Evolutionary conservation across 2,329 filamentous ascomycete species (phyloP).

Genomic region (Xylaria sp.): DNA sequence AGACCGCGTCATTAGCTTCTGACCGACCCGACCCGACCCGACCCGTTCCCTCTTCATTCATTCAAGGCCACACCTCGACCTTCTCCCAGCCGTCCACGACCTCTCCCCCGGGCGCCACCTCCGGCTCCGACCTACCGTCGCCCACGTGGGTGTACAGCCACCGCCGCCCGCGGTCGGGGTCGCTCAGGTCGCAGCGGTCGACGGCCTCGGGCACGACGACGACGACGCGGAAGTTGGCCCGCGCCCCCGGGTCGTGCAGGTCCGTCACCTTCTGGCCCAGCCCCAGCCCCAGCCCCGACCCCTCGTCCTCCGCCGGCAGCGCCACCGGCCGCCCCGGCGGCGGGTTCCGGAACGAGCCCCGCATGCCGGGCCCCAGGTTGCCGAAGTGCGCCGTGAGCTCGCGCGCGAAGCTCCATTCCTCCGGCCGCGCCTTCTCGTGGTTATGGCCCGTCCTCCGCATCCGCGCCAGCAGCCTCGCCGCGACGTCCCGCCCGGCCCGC

Average conservation of each 20-base stretch:
- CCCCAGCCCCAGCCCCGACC: constrained; percentile 47
- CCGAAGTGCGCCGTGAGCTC: constrained; percentile 90
- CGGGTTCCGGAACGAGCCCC: constrained; percentile 75
- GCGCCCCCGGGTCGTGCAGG: constrained; percentile 69
- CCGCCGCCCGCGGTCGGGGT: constrained; percentile 64
- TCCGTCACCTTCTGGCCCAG: constrained; percentile 69
- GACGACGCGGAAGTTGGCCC: constrained; percentile 80
- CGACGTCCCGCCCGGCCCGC: constrained; percentile 59
- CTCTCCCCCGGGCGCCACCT: constrained; percentile 36
- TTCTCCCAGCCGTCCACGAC: constrained; percentile 63
- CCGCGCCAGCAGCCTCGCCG: constrained; percentile 60
- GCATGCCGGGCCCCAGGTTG: constrained; percentile 79
- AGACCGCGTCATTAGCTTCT: too few species aligned
- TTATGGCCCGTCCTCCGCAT: constrained; percentile 71
- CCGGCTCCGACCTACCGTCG: constrained; percentile 38
- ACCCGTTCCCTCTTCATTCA: neutral
- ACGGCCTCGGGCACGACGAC: constrained; percentile 78
- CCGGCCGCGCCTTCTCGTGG: constrained; percentile 37
- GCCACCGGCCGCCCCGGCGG: constrained; percentile 65
- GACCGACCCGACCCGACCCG: too few species aligned
- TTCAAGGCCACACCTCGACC: constrained; percentile 70
- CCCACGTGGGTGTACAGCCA: constrained; percentile 67
- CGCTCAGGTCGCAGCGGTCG: constrained; percentile 72
- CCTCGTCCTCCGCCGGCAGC: constrained; percentile 46
- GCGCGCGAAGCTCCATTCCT: constrained; percentile 73